These are phyloP conservation scores for Penicillium frequentans DNA, from an alignment of 2,329 filamentous ascomycete genomes.

Conservation along the genomic window DNA sequence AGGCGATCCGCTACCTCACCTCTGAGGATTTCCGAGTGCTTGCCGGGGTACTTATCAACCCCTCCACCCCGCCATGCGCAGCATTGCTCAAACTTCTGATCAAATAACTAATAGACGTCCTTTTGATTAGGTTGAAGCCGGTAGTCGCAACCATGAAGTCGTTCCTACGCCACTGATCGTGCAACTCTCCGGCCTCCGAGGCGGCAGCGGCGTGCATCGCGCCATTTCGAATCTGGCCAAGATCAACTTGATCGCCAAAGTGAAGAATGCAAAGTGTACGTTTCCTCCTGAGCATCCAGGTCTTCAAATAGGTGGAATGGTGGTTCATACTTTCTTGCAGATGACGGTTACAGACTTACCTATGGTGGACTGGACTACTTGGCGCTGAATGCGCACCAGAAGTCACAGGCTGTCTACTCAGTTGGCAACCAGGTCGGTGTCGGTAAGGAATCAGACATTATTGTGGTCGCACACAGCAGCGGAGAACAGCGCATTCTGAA, in stretches of 20 bases:
- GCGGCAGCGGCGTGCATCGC: slow-evolving; percentile 75
- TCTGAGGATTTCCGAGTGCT: slow-evolving; percentile 94
- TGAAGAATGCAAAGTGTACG: slow-evolving; percentile 86
- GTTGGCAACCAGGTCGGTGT: slow-evolving; percentile 94
- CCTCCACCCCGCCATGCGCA: slow-evolving; percentile 24
- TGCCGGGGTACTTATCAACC: slow-evolving; percentile 67
- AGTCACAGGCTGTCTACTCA: slow-evolving; percentile 78
- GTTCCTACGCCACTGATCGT: slow-evolving; percentile 89
- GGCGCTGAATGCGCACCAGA: slow-evolving; percentile 86
- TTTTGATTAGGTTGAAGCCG: slow-evolving; percentile 73
- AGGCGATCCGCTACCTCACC: slow-evolving; percentile 87
- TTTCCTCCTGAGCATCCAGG: background rate
- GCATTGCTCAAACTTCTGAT: background rate
- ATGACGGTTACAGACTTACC: slow-evolving; percentile 94
- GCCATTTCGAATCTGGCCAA: slow-evolving; percentile 92
- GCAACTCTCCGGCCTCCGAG: slow-evolving; percentile 76
- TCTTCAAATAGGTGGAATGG: background rate
- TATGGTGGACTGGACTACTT: slow-evolving; percentile 98
- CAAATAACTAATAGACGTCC: slow-evolving; percentile 6
- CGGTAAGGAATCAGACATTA: slow-evolving; percentile 96
- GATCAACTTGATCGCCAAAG: slow-evolving; percentile 81
- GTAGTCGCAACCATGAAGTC: slow-evolving; percentile 94
- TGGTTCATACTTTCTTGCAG: slow-evolving; percentile 29
- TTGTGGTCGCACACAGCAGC: slow-evolving; percentile 79
- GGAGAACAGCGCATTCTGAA: slow-evolving; percentile 83